These are phyloP conservation scores for Russula vinacea DNA, from an alignment of 768 basidiomycete species.

Conservation along the genomic window DNA sequence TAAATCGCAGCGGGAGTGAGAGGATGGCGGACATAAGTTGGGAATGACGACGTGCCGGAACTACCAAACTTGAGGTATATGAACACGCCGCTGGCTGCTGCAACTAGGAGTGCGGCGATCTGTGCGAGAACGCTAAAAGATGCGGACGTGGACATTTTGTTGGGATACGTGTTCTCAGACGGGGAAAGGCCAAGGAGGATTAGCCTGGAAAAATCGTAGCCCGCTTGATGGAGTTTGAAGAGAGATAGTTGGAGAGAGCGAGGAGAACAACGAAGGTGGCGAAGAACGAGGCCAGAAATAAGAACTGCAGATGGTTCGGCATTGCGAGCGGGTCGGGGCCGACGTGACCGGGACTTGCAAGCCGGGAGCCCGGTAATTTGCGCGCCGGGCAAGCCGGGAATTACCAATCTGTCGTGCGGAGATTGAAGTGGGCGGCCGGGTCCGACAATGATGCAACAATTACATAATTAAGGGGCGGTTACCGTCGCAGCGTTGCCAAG, in stretches of 20 bases:
- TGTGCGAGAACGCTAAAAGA: slow-evolving; percentile 38
- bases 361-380: no score
- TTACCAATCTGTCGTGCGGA: not conserved
- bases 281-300: slow-evolving; percentile 54
- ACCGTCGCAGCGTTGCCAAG: not conserved
- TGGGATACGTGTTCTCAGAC: slow-evolving; percentile 26
- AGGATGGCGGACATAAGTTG: not conserved
- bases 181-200: slow-evolving; percentile 60
- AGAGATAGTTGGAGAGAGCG: slow-evolving; percentile 42
- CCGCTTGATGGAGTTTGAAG: slow-evolving; percentile 48
- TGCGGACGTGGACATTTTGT: slow-evolving; percentile 22
- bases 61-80: slow-evolving; percentile 51
- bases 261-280: slow-evolving; percentile 49
- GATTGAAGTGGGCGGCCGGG: not conserved
- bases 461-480: not conserved
- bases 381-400: not conserved
- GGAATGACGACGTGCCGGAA: slow-evolving; percentile 37
- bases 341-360: not conserved
- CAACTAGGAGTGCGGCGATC: slow-evolving; percentile 51
- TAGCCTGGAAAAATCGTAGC: slow-evolving; percentile 55
- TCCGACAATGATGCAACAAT: not conserved
- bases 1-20: slow-evolving; percentile 33
- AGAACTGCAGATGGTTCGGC: slow-evolving; percentile 56
- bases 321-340: slow-evolving; percentile 36
- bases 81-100: slow-evolving; percentile 47